phyloP scores from a whole-genome alignment of 78 protist species.

The Dictyostelium intermedium region DNA sequence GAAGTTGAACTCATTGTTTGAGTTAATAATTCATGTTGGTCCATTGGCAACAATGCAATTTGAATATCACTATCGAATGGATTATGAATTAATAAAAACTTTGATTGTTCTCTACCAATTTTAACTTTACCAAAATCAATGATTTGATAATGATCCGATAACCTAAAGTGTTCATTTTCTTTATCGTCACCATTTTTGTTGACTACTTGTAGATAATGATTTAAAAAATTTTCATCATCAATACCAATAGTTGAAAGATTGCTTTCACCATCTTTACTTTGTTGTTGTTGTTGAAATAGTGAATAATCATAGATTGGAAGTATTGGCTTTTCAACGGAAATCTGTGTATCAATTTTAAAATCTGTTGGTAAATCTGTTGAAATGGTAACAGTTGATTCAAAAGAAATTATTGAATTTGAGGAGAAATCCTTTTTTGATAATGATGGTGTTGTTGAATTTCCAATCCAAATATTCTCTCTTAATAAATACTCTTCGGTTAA shows the following conservation, averaged over 20 bases:
- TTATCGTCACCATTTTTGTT: background rate
- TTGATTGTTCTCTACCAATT: background rate
- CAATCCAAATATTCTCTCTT: constrained; percentile 26
- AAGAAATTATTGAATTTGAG: background rate
- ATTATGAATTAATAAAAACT: constrained; percentile 2
- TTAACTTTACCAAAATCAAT: constrained; percentile 44
- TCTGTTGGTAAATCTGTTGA: constrained; percentile 15
- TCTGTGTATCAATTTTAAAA: constrained; percentile 9
- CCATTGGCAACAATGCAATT: constrained; percentile 9
- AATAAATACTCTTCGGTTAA: constrained; percentile 16
- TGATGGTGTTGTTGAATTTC: background rate
- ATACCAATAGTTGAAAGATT: background rate
- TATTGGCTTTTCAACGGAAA: background rate
- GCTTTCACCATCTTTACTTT: background rate
- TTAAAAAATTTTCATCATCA: background rate
- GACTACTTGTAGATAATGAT: background rate
- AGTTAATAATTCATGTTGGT: background rate
- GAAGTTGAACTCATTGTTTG: background rate
- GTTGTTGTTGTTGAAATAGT: background rate
- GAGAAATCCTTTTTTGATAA: too few species aligned
- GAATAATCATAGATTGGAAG: background rate
- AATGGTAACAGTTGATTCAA: background rate
- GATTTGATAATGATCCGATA: background rate
- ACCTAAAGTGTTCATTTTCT: background rate
- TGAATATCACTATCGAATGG: constrained; percentile 14